Percentiles rank a stretch among this genome's conserved stretches.
Evolutionary conservation across 495 filamentous ascomycete genomes (phyloP).

Genomic region (Podospora conica): DNA sequence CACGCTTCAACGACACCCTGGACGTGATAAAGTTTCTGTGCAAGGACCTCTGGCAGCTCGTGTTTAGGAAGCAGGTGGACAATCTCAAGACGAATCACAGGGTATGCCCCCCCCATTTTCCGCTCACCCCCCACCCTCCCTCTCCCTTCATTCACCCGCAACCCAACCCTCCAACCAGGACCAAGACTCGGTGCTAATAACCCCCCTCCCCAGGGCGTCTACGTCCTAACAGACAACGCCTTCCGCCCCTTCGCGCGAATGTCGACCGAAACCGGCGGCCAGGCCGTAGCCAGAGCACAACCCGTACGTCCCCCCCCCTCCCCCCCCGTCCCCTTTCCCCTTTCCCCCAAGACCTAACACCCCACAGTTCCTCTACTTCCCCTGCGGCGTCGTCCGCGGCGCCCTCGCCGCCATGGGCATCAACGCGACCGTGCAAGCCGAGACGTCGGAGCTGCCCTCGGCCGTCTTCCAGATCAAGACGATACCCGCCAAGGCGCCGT

Average conservation of each 20-base stretch:
- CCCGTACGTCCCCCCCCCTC: constrained; percentile 53
- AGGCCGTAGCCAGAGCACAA: constrained; percentile 67
- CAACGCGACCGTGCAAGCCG: constrained; percentile 81
- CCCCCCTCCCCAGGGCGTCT: constrained; percentile 75
- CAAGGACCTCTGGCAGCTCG: constrained; percentile 91
- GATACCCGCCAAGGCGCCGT: constrained; percentile 48
- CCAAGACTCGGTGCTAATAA: background rate
- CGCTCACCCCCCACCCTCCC: too few relatives aligned
- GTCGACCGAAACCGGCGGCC: constrained; percentile 67
- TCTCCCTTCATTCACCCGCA: background rate
- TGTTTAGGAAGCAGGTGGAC: constrained; percentile 95
- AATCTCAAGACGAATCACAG: constrained; percentile 98
- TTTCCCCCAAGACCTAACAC: background rate
- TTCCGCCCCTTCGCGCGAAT: constrained; percentile 86
- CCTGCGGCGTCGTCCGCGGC: constrained; percentile 84
- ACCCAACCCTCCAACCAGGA: too few relatives aligned
- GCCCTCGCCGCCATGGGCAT: constrained; percentile 86
- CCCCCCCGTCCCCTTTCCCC: background rate
- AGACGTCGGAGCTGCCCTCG: constrained; percentile 74
- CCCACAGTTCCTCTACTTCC: constrained; percentile 82
- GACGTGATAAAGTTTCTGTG: constrained; percentile 97
- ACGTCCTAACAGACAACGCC: constrained; percentile 88
- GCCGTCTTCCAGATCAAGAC: constrained; percentile 98
- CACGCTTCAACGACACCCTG: constrained; percentile 78
- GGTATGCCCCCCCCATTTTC: too few relatives aligned